phyloP scores from a whole-genome alignment of 2,329 filamentous ascomycete genomes.

The Chaetothyriales sp. region DNA sequence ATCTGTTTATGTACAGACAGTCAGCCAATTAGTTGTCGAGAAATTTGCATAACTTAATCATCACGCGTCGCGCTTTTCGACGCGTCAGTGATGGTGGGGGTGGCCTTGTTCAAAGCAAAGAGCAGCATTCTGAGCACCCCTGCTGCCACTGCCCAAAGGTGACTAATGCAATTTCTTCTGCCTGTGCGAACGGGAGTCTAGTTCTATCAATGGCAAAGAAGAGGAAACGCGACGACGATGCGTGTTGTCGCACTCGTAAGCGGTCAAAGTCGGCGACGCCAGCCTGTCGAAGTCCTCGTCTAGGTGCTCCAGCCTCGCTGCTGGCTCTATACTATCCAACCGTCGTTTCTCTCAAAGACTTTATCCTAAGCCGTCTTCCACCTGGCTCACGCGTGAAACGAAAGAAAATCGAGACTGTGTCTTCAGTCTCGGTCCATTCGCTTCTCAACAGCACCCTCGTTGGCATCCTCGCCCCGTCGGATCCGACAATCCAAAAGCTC shows the following conservation, averaged over 20 bases:
- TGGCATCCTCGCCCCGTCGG: conserved; percentile 32
- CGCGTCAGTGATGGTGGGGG: no score
- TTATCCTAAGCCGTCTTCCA: conserved; percentile 11
- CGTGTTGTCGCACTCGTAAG: neutral
- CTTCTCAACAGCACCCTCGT: conserved; percentile 59
- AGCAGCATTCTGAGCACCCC: no score
- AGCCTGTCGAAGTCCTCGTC: neutral
- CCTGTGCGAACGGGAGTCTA: no score
- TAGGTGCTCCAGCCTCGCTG: conserved; percentile 1
- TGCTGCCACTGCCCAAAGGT: no score
- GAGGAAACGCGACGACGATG: neutral
- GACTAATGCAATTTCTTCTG: no score
- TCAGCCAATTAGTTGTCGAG: no score
- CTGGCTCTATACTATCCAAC: conserved; percentile 13
- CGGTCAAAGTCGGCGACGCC: neutral
- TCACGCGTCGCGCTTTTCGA: no score
- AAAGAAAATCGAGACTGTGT: conserved; percentile 40
- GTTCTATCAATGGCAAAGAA: neutral
- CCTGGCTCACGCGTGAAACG: conserved; percentile 31
- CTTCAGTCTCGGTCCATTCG: conserved; percentile 30
- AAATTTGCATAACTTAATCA: no score
- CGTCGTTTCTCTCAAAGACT: conserved; percentile 13
- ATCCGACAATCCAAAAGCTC: conserved; percentile 19
- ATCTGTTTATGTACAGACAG: no score
- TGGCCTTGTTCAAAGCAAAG: no score